Base-by-base conservation (phyloP, 106 monocot genomes). In the Dendrobium huoshanense region DNA sequence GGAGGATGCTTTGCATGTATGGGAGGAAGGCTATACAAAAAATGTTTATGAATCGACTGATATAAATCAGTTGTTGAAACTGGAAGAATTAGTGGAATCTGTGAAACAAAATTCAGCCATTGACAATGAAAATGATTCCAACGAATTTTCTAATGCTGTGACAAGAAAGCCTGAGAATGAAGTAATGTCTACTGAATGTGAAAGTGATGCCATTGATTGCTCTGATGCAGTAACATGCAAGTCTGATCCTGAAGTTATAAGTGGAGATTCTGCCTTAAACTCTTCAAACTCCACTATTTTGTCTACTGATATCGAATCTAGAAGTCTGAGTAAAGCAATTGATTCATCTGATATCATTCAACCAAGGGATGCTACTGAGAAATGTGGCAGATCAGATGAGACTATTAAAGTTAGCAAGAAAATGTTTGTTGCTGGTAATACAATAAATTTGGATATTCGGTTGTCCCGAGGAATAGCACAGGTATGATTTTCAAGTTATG, bases 361-460 rank as follows among this genome's bases (percentile, higher is more conserved):
- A 83, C 37, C 75, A 79, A 84, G 55, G 74, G 82, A 89, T 55
- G 13, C 44, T 75, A 31, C 56, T 55, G 75, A 85, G 48, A 75
- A 24, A 65, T 77, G 42, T 72, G 51, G 73, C 37, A 78, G 15
- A 75, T 77, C 76, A 72, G 82, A 82, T 84, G 87, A 77, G 42
- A 55, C 73, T n/a, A 41, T 72, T 49, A 75, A 83, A 82, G 55
- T 79, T 15, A 80, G 80, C 86, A 43, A 43, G 58, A 95, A 88
- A 67, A 8, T 85, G 17, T 79, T 90, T 83, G 83, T 87, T 82
- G 80, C 81, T 56, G 85, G 80, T 77, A 79, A 67, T 29, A 67
- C 86, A 44, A 61, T 97, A 79, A 94, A 92, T 88, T 86, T 97
- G 85, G 97, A 97, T 91, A 84, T 94, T 56, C 87, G 94, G 75